These are phyloP conservation scores for Daedaleopsis sinensis DNA, from an alignment of 768 basidiomycete species.

Conservation along the genomic window DNA sequence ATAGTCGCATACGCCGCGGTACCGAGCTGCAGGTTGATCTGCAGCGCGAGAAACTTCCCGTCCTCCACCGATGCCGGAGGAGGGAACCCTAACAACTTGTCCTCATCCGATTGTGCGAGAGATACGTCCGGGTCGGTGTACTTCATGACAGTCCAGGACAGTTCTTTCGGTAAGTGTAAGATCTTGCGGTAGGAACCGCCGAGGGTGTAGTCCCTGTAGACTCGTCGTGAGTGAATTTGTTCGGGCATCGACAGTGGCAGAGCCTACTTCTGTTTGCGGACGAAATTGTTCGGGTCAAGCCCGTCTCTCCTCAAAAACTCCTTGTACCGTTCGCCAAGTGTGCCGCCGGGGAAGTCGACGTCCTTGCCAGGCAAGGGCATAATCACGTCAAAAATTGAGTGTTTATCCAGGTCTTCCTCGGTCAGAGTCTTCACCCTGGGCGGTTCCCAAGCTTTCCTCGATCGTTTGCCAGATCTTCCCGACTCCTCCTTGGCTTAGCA, in stretches of 20 bases:
- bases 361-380: constrained; percentile 98
- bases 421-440: constrained; percentile 78
- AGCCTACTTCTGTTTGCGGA: constrained; percentile 84
- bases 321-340: constrained; percentile 83
- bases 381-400: constrained; percentile 92
- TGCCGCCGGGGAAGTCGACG: constrained; percentile 88
- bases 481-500: constrained; percentile 20
- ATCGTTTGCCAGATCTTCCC: constrained; percentile 28
- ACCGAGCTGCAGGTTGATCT: constrained; percentile 82
- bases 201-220: constrained; percentile 82
- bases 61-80: constrained; percentile 64
- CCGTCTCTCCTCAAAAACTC: constrained; percentile 86
- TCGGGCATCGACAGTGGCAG: no score
- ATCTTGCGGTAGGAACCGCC: constrained; percentile 94
- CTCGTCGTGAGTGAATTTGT: no score
- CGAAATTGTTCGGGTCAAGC: constrained; percentile 87
- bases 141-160: constrained; percentile 80
- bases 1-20: constrained; percentile 97
- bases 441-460: constrained; percentile 60
- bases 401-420: constrained; percentile 74
- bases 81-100: constrained; percentile 82
- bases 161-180: constrained; percentile 78
- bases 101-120: constrained; percentile 94
- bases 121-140: constrained; percentile 95
- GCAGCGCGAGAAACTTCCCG: constrained; percentile 87